Base-by-base conservation (phyloP, 1,284 basidiomycete genomes). In the Leccinum griseonigrum region DNA sequence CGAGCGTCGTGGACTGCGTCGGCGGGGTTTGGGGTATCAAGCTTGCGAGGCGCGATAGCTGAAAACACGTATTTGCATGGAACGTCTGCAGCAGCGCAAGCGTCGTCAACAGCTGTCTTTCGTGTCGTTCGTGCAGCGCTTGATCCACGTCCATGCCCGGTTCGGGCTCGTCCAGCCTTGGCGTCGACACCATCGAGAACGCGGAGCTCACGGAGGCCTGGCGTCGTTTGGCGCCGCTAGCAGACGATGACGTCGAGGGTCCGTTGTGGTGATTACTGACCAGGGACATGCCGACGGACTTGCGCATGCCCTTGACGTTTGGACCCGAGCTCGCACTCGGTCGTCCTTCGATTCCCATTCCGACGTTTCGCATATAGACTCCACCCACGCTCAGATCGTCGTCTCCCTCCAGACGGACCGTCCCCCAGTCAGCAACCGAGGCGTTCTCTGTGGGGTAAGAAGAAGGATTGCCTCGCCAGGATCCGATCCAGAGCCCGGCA, bases 401-500 rank as follows among this genome's bases (percentile, higher is more conserved):
- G 55, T 87, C 85, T 2, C 88, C 88, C 43, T 88, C 86, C 13
- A 87, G 76, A 18, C 79, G 78, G 13, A 87, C 76, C 43, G 73
- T 76, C 51, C 84, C 83, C 83, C 84, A 85, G 57, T 83, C 81
- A 57, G 78, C 74, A 10, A 67, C 66, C 14, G 78, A 72, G 4
- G 79, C 80, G 54, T 76, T 76, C 16, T 71, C 78, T 8, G 77
- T 81, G n/a, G 81, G 80, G 63, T 81, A 83, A 6, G 80, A 69
- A 1, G 74, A 67, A 0, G 82, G 80, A 64, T 81, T 82, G 54
- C 78, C 77, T 54, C 82, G 80, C 88, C 84, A 88, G 16, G 81
- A 78, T 29, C 87, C 87, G 69, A 88, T 83, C 88, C 88, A 91
- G 14, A 91, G 78, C 2, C 88, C 85, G 0, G 90, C 90, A 68